Conservation (phyloP, 352 stramenopile species). For the Pythium plurisporium region DNA sequence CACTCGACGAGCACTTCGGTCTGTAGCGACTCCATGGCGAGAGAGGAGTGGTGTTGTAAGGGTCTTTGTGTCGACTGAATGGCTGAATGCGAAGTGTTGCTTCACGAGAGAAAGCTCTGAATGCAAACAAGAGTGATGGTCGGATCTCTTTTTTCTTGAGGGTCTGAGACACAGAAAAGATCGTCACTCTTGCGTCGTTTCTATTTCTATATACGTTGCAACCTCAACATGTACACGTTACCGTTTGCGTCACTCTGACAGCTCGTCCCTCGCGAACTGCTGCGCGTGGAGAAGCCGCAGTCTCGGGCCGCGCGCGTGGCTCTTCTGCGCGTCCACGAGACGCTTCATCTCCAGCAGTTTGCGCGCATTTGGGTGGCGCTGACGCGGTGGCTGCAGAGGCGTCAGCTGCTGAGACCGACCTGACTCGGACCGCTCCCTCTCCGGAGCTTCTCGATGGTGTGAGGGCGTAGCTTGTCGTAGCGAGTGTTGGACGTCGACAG, state of each 20-base stretch:
- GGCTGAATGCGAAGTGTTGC: not conserved
- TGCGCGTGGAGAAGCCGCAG: constrained; percentile 50
- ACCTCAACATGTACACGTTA: constrained; percentile 5
- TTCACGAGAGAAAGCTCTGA: no score
- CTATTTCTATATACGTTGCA: constrained; percentile 10
- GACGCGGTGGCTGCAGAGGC: not conserved
- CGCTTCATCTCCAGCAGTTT: constrained; percentile 22
- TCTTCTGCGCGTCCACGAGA: constrained; percentile 6
- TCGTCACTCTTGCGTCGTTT: not conserved
- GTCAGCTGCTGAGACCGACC: not conserved
- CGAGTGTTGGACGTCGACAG: constrained; percentile 3
- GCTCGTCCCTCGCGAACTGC: not conserved
- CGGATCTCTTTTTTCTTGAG: no score
- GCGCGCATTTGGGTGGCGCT: constrained; percentile 12
- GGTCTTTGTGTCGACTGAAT: no score
- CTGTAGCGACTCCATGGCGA: constrained; percentile 1
- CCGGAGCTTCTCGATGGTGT: no score
- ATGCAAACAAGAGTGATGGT: not conserved
- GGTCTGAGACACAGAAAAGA: not conserved
- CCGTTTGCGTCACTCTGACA: not conserved
- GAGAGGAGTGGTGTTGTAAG: no score
- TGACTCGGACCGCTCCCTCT: not conserved
- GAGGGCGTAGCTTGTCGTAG: no score
- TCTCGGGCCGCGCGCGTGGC: constrained; percentile 26
- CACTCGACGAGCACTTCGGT: constrained; percentile 22